phyloP scores from a whole-genome alignment of 2,329 filamentous ascomycete species.

The Penicillium sp. region DNA sequence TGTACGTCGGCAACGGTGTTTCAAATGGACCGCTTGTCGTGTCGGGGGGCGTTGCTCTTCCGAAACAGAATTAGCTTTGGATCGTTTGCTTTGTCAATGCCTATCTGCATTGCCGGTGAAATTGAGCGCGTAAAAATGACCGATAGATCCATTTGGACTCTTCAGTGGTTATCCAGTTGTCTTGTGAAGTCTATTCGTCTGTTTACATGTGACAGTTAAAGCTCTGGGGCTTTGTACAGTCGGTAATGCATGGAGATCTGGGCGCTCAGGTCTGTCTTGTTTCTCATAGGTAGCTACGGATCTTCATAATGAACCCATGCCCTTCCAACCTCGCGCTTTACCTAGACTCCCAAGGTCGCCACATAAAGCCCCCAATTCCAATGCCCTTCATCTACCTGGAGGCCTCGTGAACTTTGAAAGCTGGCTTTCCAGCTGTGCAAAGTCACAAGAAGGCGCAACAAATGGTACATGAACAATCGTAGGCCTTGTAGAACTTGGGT shows the following conservation, averaged over 20 bases:
- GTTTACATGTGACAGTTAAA: background rate
- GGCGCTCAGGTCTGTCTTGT: slow-evolving; percentile 2
- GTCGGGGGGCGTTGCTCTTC: slow-evolving; percentile 33
- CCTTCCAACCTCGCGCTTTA: background rate
- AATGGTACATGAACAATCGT: too few species aligned
- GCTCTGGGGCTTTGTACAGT: slow-evolving; percentile 11
- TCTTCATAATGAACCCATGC: slow-evolving; percentile 2
- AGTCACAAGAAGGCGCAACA: too few species aligned
- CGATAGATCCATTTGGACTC: background rate
- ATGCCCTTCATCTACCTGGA: too few species aligned
- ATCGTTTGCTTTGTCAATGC: background rate
- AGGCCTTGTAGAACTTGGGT: too few species aligned
- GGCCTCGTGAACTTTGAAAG: too few species aligned
- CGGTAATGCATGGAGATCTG: slow-evolving; percentile 11
- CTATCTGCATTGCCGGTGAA: background rate
- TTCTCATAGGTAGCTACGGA: slow-evolving; percentile 12
- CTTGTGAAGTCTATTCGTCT: background rate
- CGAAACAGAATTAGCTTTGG: slow-evolving; percentile 29
- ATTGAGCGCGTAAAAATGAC: background rate
- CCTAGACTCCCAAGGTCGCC: too few species aligned
- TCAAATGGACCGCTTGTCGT: slow-evolving; percentile 41
- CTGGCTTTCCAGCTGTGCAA: too few species aligned
- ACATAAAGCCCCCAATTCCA: too few species aligned
- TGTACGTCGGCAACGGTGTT: slow-evolving; percentile 25
- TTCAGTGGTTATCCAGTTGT: background rate